A percentile compares a stretch with the other conserved stretches of the same genome.
Conservation (phyloP, 257 asterid species). For the Buddleja alternifolia region DNA sequence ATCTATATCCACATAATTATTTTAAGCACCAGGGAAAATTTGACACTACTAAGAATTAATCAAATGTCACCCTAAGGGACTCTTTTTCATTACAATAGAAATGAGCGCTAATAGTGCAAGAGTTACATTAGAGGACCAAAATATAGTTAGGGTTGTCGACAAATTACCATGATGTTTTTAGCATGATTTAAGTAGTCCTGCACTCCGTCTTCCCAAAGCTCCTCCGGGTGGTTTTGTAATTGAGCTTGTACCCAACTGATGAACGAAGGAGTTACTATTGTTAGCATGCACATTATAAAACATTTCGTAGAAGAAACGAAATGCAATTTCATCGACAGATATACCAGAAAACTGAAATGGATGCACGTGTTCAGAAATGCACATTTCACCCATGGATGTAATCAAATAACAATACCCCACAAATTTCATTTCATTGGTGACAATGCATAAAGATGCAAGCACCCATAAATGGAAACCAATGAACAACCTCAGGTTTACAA, state of each 20-base stretch:
- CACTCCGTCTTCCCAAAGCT: conserved; percentile 96
- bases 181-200: conserved; percentile 90
- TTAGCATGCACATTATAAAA: conserved; percentile 22
- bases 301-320: neutral
- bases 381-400: neutral
- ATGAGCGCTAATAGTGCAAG: neutral
- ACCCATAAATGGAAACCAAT: neutral
- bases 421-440: conserved; percentile 1
- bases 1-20: neutral
- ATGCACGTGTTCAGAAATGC: neutral
- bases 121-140: neutral
- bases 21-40: neutral
- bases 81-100: neutral
- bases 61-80: neutral
- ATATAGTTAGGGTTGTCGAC: conserved; percentile 22
- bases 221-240: conserved; percentile 87
- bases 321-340: neutral
- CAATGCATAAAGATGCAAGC: conserved; percentile 17
- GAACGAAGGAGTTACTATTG: conserved; percentile 19
- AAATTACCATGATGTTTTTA: conserved; percentile 70
- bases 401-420: conserved; percentile 4
- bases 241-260: conserved; percentile 94
- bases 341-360: conserved; percentile 11
- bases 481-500: neutral
- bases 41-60: neutral